phyloP scores from a whole-genome alignment of 2,329 filamentous ascomycete species.

The Botrytis elliptica region DNA sequence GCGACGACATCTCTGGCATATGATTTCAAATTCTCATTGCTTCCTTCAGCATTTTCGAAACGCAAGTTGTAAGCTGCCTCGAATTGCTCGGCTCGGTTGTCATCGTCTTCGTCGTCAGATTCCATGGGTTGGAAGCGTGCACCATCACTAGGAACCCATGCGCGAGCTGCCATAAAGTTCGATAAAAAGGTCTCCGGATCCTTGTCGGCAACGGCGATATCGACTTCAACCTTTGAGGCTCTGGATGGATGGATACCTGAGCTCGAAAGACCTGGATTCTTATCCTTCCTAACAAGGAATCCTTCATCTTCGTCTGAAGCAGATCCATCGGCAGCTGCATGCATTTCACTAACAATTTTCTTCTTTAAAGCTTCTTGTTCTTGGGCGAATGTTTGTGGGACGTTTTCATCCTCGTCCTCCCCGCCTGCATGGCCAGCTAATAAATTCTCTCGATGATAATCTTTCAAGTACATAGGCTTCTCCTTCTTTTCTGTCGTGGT shows the following conservation, averaged over 20 bases:
- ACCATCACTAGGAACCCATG: constrained; percentile 73
- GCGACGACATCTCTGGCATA: constrained; percentile 85
- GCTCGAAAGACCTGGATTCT: constrained; percentile 38
- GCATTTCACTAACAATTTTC: constrained; percentile 76
- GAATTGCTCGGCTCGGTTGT: constrained; percentile 76
- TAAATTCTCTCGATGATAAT: constrained; percentile 93
- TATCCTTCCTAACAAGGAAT: constrained; percentile 73
- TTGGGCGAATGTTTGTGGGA: constrained; percentile 70
- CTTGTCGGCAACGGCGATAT: constrained; percentile 75
- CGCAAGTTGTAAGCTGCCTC: constrained; percentile 94
- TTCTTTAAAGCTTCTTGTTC: constrained; percentile 84
- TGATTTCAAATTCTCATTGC: constrained; percentile 83
- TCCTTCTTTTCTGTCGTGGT: constrained; percentile 59
- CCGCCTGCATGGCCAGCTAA: constrained; percentile 66
- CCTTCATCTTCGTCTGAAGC: constrained; percentile 54
- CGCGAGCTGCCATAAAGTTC: constrained; percentile 89
- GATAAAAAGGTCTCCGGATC: constrained; percentile 92
- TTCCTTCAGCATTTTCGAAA: constrained; percentile 86
- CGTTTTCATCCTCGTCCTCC: constrained; percentile 58
- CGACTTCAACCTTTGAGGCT: constrained; percentile 51
- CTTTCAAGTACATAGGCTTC: constrained; percentile 79
- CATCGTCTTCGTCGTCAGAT: constrained; percentile 77
- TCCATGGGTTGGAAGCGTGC: constrained; percentile 78
- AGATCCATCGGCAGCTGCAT: constrained; percentile 53
- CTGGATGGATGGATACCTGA: constrained; percentile 58